These are phyloP conservation scores for Pochonia chlamydosporia DNA, from an alignment of 2,329 filamentous ascomycete species.

Conservation along the genomic window DNA sequence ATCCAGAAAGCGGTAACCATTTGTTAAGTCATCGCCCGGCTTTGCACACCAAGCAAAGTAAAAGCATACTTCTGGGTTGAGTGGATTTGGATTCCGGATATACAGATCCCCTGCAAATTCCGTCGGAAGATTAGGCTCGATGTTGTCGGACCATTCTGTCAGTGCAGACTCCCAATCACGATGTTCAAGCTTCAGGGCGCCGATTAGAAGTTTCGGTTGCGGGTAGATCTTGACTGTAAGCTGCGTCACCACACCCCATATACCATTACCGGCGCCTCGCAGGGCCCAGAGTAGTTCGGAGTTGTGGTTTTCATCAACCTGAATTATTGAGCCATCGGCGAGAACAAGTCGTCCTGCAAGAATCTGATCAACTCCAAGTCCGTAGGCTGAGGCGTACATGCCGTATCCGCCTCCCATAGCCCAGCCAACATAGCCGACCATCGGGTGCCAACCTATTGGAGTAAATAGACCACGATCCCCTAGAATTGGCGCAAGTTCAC, in stretches of 20 bases:
- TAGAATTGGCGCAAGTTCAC: slow-evolving; percentile 10
- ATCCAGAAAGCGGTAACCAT: too few relatives aligned
- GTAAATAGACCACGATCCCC: slow-evolving; percentile 11
- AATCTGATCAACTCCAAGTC: slow-evolving; percentile 14
- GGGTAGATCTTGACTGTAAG: slow-evolving; percentile 13
- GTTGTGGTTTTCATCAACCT: slow-evolving; percentile 11
- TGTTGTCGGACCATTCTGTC: too few relatives aligned
- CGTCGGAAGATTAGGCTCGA: too few relatives aligned
- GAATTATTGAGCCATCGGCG: too few relatives aligned
- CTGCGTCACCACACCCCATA: slow-evolving; percentile 13
- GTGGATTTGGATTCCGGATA: too few relatives aligned
- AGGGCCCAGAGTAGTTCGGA: slow-evolving; percentile 14
- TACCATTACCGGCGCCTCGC: slow-evolving; percentile 13
- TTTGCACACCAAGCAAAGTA: too few relatives aligned
- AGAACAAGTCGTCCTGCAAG: slow-evolving; percentile 5
- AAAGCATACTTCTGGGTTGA: too few relatives aligned
- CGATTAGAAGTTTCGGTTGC: too few relatives aligned
- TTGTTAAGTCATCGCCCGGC: too few relatives aligned
- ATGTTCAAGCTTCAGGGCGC: too few relatives aligned
- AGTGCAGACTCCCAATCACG: too few relatives aligned
- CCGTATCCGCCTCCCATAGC: slow-evolving; percentile 15
- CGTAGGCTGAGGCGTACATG: slow-evolving; percentile 9
- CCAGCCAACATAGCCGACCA: slow-evolving; percentile 13
- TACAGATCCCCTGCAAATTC: too few relatives aligned
- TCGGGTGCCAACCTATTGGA: slow-evolving; percentile 10